phyloP scores from a whole-genome alignment of 495 filamentous ascomycete genomes.

The Penicillium cosmopolitanum region DNA sequence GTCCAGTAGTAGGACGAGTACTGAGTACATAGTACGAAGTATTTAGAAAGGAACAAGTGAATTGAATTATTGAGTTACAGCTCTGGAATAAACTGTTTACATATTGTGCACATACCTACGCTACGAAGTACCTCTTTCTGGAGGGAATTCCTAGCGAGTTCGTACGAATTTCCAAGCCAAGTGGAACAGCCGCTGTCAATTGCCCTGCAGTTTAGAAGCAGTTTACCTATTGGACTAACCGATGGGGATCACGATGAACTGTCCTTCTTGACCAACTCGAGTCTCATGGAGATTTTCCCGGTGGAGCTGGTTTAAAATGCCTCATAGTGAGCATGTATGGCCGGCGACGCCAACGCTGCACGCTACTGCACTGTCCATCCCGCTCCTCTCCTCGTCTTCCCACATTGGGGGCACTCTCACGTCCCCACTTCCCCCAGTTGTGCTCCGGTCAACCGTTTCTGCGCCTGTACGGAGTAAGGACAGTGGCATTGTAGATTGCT shows the following conservation, averaged over 20 bases:
- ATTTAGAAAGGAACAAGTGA: no score
- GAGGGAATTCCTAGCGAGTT: not conserved
- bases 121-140: not conserved
- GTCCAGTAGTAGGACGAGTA: no score
- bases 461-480: conserved; percentile 7
- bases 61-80: no score
- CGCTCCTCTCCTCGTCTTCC: conserved; percentile 2
- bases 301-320: conserved; percentile 24
- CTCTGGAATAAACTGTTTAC: no score
- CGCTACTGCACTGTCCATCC: conserved; percentile 4
- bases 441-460: conserved; percentile 30
- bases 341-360: conserved; percentile 2
- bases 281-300: not conserved
- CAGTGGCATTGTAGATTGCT: conserved; percentile 5
- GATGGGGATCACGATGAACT: conserved; percentile 1
- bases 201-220: not conserved
- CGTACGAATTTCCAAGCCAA: conserved; percentile 9
- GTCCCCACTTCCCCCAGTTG: conserved; percentile 34
- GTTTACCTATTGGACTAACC: conserved; percentile 14
- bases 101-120: no score
- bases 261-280: not conserved
- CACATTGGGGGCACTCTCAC: not conserved
- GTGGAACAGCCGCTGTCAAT: conserved; percentile 22
- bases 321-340: conserved; percentile 21
- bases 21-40: no score